phyloP scores from a whole-genome alignment of 2,329 filamentous ascomycete genomes.

The Raffaelea deltoideospora region DNA sequence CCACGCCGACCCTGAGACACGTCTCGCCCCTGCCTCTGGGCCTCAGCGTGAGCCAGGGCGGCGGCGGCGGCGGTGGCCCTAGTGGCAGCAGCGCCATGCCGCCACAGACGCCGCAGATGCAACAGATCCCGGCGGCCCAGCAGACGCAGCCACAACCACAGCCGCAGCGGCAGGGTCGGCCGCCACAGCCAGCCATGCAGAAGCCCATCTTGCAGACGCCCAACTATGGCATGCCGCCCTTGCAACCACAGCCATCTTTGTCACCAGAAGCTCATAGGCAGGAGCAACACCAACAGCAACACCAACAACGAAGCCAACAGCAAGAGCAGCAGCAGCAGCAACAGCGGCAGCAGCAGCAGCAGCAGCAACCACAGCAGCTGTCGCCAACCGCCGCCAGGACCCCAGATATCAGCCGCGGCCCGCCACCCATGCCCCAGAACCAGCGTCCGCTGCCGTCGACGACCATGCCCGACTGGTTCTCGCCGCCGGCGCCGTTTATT shows the following conservation, averaged over 20 bases:
- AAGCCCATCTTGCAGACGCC: neutral
- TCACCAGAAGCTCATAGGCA: constrained; percentile 18
- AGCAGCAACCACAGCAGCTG: neutral
- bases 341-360: constrained; percentile 1
- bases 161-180: constrained; percentile 7
- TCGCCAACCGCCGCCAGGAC: neutral
- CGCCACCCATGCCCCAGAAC: no score
- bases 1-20: constrained; percentile 19
- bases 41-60: neutral
- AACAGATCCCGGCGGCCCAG: constrained; percentile 8
- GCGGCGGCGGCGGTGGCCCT: no score
- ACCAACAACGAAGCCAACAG: constrained; percentile 4
- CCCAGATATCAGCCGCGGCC: no score
- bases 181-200: neutral
- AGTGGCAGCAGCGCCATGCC: no score
- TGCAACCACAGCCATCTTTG: constrained; percentile 19
- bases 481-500: constrained; percentile 34
- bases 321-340: constrained; percentile 1
- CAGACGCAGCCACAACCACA: constrained; percentile 2
- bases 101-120: constrained; percentile 9
- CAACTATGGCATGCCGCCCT: no score
- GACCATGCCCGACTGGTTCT: constrained; percentile 31
- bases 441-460: constrained; percentile 10
- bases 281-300: constrained; percentile 18
- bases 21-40: constrained; percentile 13